These are phyloP conservation scores for Pseudisothecium myosuroides DNA, from an alignment of 225 moss, liverwort and hornwort species.

Conservation along the genomic window DNA sequence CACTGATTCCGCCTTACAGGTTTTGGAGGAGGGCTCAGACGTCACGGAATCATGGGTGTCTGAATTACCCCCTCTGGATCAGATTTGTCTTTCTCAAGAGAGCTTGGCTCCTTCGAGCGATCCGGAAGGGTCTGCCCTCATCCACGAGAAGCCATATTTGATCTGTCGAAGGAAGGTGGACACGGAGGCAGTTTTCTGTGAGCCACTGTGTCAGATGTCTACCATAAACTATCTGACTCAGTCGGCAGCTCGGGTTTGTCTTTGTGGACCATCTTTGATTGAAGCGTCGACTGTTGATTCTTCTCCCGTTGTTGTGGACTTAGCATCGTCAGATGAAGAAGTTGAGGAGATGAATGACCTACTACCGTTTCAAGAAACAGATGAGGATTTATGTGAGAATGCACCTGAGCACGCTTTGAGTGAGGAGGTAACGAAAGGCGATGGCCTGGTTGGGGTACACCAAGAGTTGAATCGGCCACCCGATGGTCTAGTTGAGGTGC, in stretches of 20 bases:
- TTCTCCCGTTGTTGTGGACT: background rate
- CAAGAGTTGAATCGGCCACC: background rate
- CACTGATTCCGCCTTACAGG: background rate
- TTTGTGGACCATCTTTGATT: slow-evolving; percentile 18
- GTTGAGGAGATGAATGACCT: background rate
- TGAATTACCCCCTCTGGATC: slow-evolving; percentile 17
- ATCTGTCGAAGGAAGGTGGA: slow-evolving; percentile 32
- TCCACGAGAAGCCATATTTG: slow-evolving; percentile 26
- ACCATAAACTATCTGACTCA: slow-evolving; percentile 25
- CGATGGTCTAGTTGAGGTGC: slow-evolving; percentile 2
- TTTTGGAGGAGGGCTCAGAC: background rate
- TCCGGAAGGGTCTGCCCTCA: background rate
- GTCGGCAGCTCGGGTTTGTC: slow-evolving; percentile 32
- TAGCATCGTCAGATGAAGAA: background rate
- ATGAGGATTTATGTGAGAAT: background rate
- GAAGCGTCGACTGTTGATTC: background rate
- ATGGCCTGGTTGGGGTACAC: background rate
- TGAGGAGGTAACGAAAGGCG: background rate
- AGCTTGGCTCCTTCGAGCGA: slow-evolving; percentile 5
- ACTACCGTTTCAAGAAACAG: background rate
- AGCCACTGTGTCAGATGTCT: slow-evolving; percentile 28
- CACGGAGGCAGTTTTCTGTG: slow-evolving; percentile 26
- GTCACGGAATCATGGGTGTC: slow-evolving; percentile 4
- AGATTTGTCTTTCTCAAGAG: slow-evolving; percentile 22
- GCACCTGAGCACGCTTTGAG: background rate